A percentile compares a stretch with the other conserved stretches of the same genome.
phyloP scores from a whole-genome alignment of 305 asterid genomes.

The Nicotiana rustica region DNA sequence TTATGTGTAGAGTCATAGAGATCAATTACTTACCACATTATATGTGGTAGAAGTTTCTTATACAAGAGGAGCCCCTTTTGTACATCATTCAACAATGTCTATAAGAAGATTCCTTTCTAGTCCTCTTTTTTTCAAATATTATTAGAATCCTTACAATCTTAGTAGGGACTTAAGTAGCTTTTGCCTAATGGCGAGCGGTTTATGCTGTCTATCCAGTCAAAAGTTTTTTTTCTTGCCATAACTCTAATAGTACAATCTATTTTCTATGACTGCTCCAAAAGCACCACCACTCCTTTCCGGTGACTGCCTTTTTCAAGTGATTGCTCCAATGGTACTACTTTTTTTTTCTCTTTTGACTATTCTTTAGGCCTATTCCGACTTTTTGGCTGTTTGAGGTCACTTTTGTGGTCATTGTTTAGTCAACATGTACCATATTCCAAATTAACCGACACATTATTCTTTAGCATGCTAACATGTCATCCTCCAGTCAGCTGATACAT shows the following conservation, averaged over 20 bases:
- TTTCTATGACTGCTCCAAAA: background rate
- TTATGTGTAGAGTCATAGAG: too few species aligned
- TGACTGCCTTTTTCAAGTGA: background rate
- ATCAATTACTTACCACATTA: too few species aligned
- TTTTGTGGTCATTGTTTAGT: background rate
- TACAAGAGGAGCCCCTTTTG: too few species aligned
- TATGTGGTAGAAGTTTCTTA: too few species aligned
- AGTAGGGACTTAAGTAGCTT: background rate
- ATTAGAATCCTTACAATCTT: too few species aligned
- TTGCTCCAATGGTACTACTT: background rate
- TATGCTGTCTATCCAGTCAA: background rate
- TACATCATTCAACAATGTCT: too few species aligned
- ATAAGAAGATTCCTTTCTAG: too few species aligned
- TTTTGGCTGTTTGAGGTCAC: background rate
- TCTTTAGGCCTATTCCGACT: background rate
- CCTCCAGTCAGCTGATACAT: background rate
- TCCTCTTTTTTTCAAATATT: too few species aligned
- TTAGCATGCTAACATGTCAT: background rate
- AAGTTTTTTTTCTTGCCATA: background rate
- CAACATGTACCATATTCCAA: background rate
- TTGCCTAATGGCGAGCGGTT: background rate
- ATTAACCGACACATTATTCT: conserved; percentile 1
- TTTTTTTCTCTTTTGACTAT: conserved; percentile 4
- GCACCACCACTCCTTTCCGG: background rate
- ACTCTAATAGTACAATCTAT: background rate